phyloP scores from a whole-genome alignment of 495 filamentous ascomycete genomes.

The Parathielavia appendiculata region DNA sequence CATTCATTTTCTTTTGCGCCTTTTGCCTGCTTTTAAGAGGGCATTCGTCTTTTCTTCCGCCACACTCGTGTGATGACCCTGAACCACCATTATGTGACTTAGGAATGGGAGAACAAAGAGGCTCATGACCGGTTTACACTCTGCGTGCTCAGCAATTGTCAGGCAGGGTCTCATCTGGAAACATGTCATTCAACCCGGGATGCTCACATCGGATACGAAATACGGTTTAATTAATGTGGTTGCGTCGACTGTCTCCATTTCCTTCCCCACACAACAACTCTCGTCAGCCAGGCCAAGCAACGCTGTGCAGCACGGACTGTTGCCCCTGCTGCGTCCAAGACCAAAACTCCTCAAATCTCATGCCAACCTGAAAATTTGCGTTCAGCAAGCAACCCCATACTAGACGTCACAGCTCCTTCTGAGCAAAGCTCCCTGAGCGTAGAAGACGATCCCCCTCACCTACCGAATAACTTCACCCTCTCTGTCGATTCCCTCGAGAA shows the following conservation, averaged over 20 bases:
- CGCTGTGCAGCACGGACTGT: conserved; percentile 1
- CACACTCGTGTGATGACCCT: too few species aligned
- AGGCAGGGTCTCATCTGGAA: not conserved
- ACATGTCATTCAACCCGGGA: too few species aligned
- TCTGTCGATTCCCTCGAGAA: conserved; percentile 77
- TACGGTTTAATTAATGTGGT: conserved; percentile 9
- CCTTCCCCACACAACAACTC: not conserved
- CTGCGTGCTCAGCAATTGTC: not conserved
- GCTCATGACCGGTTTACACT: too few species aligned
- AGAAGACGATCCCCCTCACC: conserved; percentile 3
- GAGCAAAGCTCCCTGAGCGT: not conserved
- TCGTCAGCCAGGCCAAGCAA: conserved; percentile 2
- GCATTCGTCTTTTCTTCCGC: not conserved
- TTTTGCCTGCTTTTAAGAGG: not conserved
- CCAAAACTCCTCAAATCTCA: not conserved
- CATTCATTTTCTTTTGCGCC: conserved; percentile 1
- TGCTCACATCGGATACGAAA: not conserved
- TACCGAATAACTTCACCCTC: conserved; percentile 58
- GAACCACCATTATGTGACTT: too few species aligned
- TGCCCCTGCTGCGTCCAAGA: not conserved
- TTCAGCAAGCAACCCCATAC: not conserved
- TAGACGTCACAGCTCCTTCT: not conserved
- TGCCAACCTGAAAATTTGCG: not conserved
- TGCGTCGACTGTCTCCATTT: not conserved
- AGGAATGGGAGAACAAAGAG: too few species aligned